Conservation (phyloP, 2,329 filamentous ascomycete genomes). For the Westerdykella sp. region DNA sequence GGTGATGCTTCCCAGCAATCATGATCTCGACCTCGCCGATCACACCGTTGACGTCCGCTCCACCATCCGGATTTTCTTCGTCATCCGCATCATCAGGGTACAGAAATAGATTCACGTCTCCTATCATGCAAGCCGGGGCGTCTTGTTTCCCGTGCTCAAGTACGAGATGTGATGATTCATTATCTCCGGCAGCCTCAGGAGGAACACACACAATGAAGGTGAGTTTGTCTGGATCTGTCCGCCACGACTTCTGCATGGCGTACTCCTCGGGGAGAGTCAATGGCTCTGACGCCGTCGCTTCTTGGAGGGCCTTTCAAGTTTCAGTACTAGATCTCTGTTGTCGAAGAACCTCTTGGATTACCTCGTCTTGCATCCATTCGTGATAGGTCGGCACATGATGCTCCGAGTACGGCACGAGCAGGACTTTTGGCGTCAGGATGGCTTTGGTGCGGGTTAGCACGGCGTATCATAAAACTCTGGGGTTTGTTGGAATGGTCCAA, state of each 20-base stretch:
- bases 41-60: conserved; percentile 16
- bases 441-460: conserved; percentile 43
- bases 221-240: conserved; percentile 73
- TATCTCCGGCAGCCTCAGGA: conserved; percentile 1
- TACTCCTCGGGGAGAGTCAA: conserved; percentile 77
- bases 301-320: conserved; percentile 54
- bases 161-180: neutral
- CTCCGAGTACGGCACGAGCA: conserved; percentile 77
- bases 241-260: conserved; percentile 85
- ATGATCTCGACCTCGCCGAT: conserved; percentile 81
- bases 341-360: conserved; percentile 16
- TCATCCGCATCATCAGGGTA: conserved; percentile 34
- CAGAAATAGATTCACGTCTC: conserved; percentile 63
- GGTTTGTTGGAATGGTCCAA: conserved; percentile 4
- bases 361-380: conserved; percentile 83
- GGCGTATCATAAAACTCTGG: too few relatives aligned
- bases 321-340: neutral
- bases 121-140: conserved; percentile 43
- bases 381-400: conserved; percentile 82
- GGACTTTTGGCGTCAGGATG: conserved; percentile 56
- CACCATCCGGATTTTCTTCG: conserved; percentile 18
- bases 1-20: conserved; percentile 59
- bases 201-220: conserved; percentile 74
- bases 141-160: conserved; percentile 43
- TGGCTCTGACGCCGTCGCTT: conserved; percentile 81